A percentile compares a stretch with the other conserved stretches of the same genome.
Conservation (phyloP, 2,329 filamentous ascomycete genomes). For the Lecanicillium sp. region DNA sequence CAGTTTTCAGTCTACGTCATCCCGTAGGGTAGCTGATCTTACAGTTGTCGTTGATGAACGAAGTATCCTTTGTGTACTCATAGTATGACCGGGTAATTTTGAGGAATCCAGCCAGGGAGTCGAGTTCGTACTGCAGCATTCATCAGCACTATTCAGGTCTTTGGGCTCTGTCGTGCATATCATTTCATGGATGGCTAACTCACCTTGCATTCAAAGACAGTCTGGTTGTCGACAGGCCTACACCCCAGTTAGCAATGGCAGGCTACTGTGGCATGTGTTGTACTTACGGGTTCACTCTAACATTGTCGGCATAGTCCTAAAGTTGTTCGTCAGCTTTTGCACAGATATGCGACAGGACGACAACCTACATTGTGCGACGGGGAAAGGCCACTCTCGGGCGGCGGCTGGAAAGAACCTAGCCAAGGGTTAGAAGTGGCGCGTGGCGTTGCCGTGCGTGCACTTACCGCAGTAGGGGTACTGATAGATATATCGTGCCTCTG, state of each 20-base stretch:
- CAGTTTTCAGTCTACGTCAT: constrained; percentile 14
- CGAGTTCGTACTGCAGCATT: constrained; percentile 69
- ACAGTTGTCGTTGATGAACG: constrained; percentile 46
- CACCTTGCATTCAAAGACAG: constrained; percentile 21
- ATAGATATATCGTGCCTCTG: constrained; percentile 61
- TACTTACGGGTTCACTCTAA: constrained; percentile 17
- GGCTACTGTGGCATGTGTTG: background rate
- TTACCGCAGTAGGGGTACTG: constrained; percentile 63
- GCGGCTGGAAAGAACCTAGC: constrained; percentile 76
- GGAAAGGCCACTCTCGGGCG: constrained; percentile 55
- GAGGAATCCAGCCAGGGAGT: constrained; percentile 82
- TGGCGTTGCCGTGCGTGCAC: background rate
- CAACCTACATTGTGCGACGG: constrained; percentile 16
- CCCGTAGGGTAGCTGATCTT: constrained; percentile 1
- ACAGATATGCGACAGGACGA: background rate
- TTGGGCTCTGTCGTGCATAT: too few relatives aligned
- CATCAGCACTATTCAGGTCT: background rate
- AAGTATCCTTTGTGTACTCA: constrained; percentile 58
- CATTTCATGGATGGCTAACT: constrained; percentile 48
- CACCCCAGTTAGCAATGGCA: background rate
- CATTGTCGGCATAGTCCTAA: constrained; percentile 15
- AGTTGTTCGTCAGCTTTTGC: background rate
- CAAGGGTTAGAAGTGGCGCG: background rate
- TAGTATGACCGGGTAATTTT: constrained; percentile 72
- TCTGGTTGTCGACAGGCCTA: constrained; percentile 17